Evolutionary conservation across 768 basidiomycete genomes (phyloP), one percentile per base, ranked within the genome.

Genomic region (Pleurotus tuber-regium): DNA sequence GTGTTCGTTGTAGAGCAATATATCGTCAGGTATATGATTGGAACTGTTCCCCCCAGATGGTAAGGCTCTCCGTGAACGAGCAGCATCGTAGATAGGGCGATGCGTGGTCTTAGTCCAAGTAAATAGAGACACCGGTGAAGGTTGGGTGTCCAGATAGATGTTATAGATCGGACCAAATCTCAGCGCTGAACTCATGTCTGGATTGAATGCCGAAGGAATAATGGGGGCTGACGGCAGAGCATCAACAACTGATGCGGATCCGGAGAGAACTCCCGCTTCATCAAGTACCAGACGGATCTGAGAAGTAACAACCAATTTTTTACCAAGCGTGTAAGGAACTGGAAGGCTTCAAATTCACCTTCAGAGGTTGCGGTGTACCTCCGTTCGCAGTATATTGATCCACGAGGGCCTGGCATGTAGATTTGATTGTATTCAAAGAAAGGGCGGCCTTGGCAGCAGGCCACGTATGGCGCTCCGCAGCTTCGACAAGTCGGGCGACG

Each of bases 91-190:
- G 9, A 75, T 63, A 5, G 61, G 53, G 41, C 89, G 78, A 31
- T 71, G 52, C 1, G 88, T 90, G 0, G 90, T 92, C 66, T 92
- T 92, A 41, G 87, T 84, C 18, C 65, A 59, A 0, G 86, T 86
- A 61, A 83, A 86, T 19, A 77, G 50, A 12, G 84, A 82, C 0
- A 77, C 67, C 3, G 74, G 63, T 1, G 84, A 85, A 10, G 79
- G 66, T 52, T 72, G 61, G 2, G 68, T 71, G 65, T 92, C 89
- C 39, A 89, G 56, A 43, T 70, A 70, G 42, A 91, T 57, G 23
- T 66, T 66, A 47, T 83, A 67, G 12, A 76, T 60, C 28, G 70
- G 64, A 6, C 67, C 43, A 46, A 46, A 46, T 19, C 8, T 19
- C 42, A 26, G 24, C 24, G 16, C n/a, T 29, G 24, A 16, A 38